Conservation (phyloP, 1,139 yeast genomes). For the Sugiyamaella grinbergsii region DNA sequence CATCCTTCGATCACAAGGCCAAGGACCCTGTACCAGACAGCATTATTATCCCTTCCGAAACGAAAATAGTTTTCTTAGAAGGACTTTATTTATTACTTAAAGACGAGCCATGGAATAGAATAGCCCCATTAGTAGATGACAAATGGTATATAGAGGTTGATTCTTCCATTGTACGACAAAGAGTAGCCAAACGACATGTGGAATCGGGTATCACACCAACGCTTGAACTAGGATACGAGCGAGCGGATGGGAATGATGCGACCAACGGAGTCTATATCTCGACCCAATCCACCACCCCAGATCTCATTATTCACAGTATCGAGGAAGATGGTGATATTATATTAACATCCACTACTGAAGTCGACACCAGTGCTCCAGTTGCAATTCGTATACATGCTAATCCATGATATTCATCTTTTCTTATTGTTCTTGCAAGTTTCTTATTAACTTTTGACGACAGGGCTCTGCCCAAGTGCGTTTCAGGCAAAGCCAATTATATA, state of each 20-base stretch:
- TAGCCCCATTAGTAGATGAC: conserved; percentile 41
- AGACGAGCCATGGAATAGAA: conserved; percentile 44
- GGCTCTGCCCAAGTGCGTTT: conserved; percentile 12
- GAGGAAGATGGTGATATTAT: conserved; percentile 26
- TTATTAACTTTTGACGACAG: background rate
- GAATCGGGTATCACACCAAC: conserved; percentile 62
- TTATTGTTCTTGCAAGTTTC: background rate
- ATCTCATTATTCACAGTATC: conserved; percentile 36
- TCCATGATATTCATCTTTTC: background rate
- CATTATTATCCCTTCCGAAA: conserved; percentile 46
- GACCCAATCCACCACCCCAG: conserved; percentile 46
- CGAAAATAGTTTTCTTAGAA: conserved; percentile 59
- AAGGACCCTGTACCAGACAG: conserved; percentile 64
- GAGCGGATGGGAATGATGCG: conserved; percentile 70
- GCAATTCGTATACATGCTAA: conserved; percentile 4
- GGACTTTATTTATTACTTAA: conserved; percentile 47
- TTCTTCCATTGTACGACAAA: conserved; percentile 49
- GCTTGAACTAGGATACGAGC: conserved; percentile 58
- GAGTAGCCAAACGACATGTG: conserved; percentile 74
- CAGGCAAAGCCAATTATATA: too few relatives aligned
- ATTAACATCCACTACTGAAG: background rate
- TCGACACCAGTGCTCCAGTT: background rate
- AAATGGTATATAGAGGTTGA: conserved; percentile 49
- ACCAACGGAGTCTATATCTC: conserved; percentile 64
- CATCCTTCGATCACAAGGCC: conserved; percentile 72